Conservation (phyloP, 148 eudicot genomes). For the Chenopodium quinoa region DNA sequence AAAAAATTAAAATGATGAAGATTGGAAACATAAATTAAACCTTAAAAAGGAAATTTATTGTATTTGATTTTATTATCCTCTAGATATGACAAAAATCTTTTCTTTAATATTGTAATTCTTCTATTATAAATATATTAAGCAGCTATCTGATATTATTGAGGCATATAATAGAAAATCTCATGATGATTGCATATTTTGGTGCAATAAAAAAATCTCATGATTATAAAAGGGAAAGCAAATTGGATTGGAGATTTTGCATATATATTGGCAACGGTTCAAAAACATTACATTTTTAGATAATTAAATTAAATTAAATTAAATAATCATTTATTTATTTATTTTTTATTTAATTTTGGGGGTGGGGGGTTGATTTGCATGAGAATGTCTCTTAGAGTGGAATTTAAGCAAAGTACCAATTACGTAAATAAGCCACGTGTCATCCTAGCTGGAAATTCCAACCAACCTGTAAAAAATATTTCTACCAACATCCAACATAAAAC, state of each 20-base stretch:
- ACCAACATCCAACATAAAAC: neutral
- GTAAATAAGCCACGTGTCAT: constrained; percentile 5
- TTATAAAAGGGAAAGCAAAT: neutral
- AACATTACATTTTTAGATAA: too few species aligned
- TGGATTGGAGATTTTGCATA: neutral
- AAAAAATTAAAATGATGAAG: too few species aligned
- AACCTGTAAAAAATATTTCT: neutral
- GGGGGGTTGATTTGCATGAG: too few species aligned
- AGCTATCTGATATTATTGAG: too few species aligned
- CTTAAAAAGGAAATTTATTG: neutral
- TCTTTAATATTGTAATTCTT: neutral
- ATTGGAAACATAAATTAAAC: neutral
- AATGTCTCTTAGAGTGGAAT: constrained; percentile 16
- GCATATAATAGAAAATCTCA: too few species aligned
- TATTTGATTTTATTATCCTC: too few species aligned
- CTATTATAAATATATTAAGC: too few species aligned
- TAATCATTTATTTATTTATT: too few species aligned
- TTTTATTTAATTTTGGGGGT: too few species aligned
- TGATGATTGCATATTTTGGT: too few species aligned
- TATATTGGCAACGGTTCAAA: neutral
- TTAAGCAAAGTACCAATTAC: constrained; percentile 9
- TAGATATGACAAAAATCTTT: neutral
- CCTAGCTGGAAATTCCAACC: constrained; percentile 20
- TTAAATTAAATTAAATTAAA: too few species aligned
- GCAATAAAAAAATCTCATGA: neutral